A percentile compares a stretch with the other conserved stretches of the same genome.
Conservation (phyloP, 1,284 basidiomycete genomes). For the Trametes versicolor region DNA sequence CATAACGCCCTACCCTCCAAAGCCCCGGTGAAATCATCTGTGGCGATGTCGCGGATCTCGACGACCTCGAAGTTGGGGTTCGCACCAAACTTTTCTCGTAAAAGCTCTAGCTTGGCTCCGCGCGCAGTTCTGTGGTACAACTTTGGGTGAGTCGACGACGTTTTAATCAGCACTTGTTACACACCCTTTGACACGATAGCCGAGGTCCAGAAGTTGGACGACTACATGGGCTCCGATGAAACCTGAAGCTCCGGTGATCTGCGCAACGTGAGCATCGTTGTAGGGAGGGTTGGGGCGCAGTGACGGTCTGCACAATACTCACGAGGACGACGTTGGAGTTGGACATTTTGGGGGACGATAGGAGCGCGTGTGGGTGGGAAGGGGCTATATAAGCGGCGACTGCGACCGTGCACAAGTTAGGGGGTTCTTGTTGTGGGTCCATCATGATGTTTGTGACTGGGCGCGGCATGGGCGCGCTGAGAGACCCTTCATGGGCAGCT, state of each 20-base stretch:
- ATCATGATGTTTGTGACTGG: no score
- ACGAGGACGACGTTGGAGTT: constrained; percentile 9
- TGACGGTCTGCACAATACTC: not conserved
- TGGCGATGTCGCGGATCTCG: constrained; percentile 33
- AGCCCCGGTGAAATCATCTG: constrained; percentile 34
- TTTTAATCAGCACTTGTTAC: no score
- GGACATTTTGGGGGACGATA: not conserved
- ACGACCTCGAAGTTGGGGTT: constrained; percentile 33
- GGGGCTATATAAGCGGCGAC: no score
- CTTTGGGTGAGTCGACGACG: not conserved
- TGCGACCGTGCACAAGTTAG: no score
- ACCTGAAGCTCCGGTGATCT: constrained; percentile 43
- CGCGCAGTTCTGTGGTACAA: constrained; percentile 18
- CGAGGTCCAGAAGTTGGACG: constrained; percentile 35
- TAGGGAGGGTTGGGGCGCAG: no score
- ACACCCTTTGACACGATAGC: constrained; percentile 41
- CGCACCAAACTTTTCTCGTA: constrained; percentile 26
- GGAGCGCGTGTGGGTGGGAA: no score
- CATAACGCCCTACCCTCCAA: constrained; percentile 32
- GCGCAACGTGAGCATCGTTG: not conserved
- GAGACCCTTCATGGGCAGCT: no score
- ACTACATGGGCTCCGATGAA: constrained; percentile 40
- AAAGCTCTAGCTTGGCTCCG: constrained; percentile 21
- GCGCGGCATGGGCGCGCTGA: no score
- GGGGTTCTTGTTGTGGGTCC: no score